Evolutionary conservation across 352 stramenopile species (phyloP), one percentile per base, ranked within the genome.

Genomic region (Phytophthora sojae): DNA sequence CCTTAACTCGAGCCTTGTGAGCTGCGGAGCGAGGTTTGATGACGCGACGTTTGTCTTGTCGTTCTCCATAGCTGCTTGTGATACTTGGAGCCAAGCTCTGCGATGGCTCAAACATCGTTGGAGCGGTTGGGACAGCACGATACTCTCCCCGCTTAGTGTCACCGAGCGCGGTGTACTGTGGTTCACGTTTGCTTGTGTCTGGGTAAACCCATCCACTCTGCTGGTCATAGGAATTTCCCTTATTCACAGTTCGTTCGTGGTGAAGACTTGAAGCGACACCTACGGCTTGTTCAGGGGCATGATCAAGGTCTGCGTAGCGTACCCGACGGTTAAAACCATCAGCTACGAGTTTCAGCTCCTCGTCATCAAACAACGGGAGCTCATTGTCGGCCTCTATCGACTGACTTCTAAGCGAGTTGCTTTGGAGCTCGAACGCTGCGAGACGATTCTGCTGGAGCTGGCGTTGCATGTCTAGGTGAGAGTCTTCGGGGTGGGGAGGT

Each of bases 331-430:
- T 58, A 7, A 4, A n/a, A 26, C 47, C 37, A 42, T 5, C 49
- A 56, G 15, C 29, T 12, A 17, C 15, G 3, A 14, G 21, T 1
- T 9, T 32, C 26, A 23, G 4, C 29, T 35, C 9, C 4, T 68
- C 61, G 19, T 60, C 39, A 25, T 78, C 71, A 23, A 75, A 78
- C 17, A 78, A 67, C 25, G 71, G 71, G 5, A 78, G 39, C 45
- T 63, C 50, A 8, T 63, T 72, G 50, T 23, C 21, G 23, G 8
- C 0, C 15, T 19, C 17, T 6, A 60, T 47, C 11, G 42, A n/a
- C 21, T 51, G 11, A 8, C 4, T 52, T 64, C 14, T 7, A 21
- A 23, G 56, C 14, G 21, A 17, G 14, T 50, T 42, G 21, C 35
- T 23, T n/a, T 30, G 32, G 25, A 54, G 8, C 26, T 53, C 50